These are phyloP conservation scores for Fusarium algeriense DNA, from an alignment of 2,329 filamentous ascomycete species.

Conservation along the genomic window DNA sequence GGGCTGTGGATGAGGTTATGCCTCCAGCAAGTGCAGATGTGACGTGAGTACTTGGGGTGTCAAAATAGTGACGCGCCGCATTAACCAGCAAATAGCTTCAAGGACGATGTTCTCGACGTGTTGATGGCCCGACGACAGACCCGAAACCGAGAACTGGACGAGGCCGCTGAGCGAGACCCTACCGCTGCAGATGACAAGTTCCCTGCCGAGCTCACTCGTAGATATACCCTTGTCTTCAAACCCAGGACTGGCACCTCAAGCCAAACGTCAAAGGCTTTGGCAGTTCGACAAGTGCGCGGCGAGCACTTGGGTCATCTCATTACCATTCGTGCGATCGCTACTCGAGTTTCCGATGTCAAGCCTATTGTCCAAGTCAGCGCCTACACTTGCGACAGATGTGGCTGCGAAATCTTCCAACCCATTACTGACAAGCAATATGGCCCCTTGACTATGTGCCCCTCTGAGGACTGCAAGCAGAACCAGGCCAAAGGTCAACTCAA, in stretches of 20 bases:
- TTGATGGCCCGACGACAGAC: constrained; percentile 92
- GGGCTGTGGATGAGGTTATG: constrained; percentile 88
- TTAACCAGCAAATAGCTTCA: constrained; percentile 72
- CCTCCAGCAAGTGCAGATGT: constrained; percentile 82
- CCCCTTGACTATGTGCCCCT: constrained; percentile 87
- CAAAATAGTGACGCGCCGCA: not conserved
- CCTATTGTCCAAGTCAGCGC: constrained; percentile 97
- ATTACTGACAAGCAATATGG: constrained; percentile 91
- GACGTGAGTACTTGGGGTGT: constrained; percentile 65
- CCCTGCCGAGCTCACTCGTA: constrained; percentile 88
- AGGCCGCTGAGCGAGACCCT: constrained; percentile 76
- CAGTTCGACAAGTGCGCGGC: constrained; percentile 93
- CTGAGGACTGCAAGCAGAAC: constrained; percentile 88
- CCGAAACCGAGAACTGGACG: constrained; percentile 81
- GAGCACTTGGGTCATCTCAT: constrained; percentile 95
- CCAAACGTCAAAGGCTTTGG: constrained; percentile 73
- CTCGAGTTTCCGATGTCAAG: constrained; percentile 96
- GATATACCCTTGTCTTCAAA: constrained; percentile 97
- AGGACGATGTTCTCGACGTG: constrained; percentile 96
- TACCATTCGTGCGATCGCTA: constrained; percentile 93
- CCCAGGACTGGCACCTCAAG: constrained; percentile 81
- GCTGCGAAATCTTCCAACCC: constrained; percentile 97
- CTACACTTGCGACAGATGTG: constrained; percentile 96
- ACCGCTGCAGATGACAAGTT: constrained; percentile 81
- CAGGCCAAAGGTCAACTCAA: constrained; percentile 94